A percentile compares a stretch with the other conserved stretches of the same genome.
Conservation (phyloP, 2,329 filamentous ascomycete species). For the Escovopsis sp. region DNA sequence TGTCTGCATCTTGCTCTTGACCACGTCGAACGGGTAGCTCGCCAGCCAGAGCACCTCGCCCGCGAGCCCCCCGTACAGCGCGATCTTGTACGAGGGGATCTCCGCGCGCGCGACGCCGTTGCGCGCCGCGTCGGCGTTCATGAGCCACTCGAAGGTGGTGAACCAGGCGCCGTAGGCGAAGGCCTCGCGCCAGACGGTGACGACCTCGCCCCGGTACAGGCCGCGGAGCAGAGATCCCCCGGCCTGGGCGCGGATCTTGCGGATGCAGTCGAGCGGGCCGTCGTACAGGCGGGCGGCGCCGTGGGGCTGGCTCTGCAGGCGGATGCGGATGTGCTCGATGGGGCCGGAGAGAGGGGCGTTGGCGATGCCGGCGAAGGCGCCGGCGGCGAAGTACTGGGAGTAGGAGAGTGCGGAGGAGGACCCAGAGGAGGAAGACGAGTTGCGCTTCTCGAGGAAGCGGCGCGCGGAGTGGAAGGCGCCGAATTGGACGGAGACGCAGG, state of each 20-base stretch:
- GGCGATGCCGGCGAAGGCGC: conserved; percentile 81
- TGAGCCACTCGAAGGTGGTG: conserved; percentile 84
- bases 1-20: conserved; percentile 99
- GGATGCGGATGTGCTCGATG: conserved; percentile 93
- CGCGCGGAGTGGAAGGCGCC: conserved; percentile 90
- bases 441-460: conserved; percentile 66
- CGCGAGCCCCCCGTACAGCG: conserved; percentile 80
- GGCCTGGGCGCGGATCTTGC: conserved; percentile 54
- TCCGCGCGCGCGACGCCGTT: conserved; percentile 63
- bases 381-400: conserved; percentile 74
- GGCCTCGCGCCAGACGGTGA: conserved; percentile 78
- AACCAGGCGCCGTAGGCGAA: conserved; percentile 97
- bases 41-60: conserved; percentile 87
- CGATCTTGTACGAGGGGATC: conserved; percentile 72
- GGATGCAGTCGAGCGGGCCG: conserved; percentile 81
- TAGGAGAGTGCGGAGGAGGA: conserved; percentile 51
- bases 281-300: conserved; percentile 61
- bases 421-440: conserved; percentile 42
- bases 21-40: conserved; percentile 89
- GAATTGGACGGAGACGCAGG: conserved; percentile 97
- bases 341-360: conserved; percentile 81
- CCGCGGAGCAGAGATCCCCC: conserved; percentile 48
- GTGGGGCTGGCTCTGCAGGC: conserved; percentile 91
- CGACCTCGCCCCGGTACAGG: conserved; percentile 73
- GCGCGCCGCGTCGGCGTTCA: conserved; percentile 73